Percentiles rank a stretch among this genome's conserved stretches.
Conservation (phyloP, 257 asterid genomes). For the Asclepias syriaca region DNA sequence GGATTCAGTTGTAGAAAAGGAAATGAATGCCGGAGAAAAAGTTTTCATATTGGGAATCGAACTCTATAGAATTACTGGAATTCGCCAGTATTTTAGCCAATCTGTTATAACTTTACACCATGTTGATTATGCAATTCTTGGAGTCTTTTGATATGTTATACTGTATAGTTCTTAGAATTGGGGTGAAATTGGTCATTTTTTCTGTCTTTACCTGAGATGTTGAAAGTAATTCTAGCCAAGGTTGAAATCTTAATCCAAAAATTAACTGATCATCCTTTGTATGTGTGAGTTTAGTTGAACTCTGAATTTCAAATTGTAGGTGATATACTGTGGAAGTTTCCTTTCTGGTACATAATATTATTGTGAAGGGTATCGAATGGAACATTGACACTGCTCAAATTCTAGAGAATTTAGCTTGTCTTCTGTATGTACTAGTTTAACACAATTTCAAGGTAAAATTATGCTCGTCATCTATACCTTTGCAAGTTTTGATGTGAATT, state of each 20-base stretch:
- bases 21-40: not conserved
- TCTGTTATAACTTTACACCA: not conserved
- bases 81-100: too few species aligned
- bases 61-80: not conserved
- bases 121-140: not conserved
- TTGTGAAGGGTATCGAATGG: not conserved
- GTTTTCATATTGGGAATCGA: conserved; percentile 1
- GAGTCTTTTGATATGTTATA: not conserved
- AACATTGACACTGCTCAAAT: not conserved
- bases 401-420: not conserved
- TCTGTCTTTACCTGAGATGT: not conserved
- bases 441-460: not conserved
- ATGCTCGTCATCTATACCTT: not conserved
- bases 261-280: not conserved
- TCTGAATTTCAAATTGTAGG: not conserved
- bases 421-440: not conserved
- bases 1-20: not conserved
- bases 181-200: not conserved
- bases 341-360: not conserved
- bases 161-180: not conserved
- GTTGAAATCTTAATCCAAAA: not conserved
- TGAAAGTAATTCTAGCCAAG: not conserved
- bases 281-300: not conserved
- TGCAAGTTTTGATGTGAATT: not conserved
- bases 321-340: not conserved